Evolutionary conservation across 2,329 filamentous ascomycete genomes (phyloP).

Genomic region (Cordyceps pruinosa): DNA sequence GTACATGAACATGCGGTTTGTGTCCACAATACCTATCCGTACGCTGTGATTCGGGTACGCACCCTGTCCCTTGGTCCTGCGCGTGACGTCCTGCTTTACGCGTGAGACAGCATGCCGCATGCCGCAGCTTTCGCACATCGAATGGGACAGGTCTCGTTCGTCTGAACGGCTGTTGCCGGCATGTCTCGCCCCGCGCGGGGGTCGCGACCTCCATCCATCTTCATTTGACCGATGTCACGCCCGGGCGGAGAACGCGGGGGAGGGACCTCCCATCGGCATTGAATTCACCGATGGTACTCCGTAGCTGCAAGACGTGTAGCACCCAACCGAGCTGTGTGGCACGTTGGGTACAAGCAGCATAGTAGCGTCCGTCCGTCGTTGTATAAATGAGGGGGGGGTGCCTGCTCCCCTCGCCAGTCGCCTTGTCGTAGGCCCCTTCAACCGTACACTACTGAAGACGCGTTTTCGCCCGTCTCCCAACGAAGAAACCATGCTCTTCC

Average conservation of each 20-base stretch:
- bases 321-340: too few species aligned
- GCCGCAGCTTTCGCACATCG: too few species aligned
- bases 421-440: background rate
- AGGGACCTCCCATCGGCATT: background rate
- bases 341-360: background rate
- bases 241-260: background rate
- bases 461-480: background rate
- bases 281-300: too few species aligned
- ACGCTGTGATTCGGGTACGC: too few species aligned
- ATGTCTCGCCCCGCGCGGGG: background rate
- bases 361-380: background rate
- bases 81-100: too few species aligned
- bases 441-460: background rate
- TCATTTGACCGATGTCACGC: conserved; percentile 1
- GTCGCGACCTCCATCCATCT: background rate
- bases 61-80: too few species aligned
- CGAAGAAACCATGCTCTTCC: background rate
- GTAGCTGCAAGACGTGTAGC: too few species aligned
- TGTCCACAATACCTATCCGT: too few species aligned
- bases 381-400: conserved; percentile 1
- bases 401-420: background rate
- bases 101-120: too few species aligned
- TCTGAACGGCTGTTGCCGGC: background rate
- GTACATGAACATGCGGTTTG: too few species aligned
- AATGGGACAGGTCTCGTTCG: too few species aligned